Base-by-base conservation (phyloP, 257 asterid genomes). In the Penstemon newberryi region DNA sequence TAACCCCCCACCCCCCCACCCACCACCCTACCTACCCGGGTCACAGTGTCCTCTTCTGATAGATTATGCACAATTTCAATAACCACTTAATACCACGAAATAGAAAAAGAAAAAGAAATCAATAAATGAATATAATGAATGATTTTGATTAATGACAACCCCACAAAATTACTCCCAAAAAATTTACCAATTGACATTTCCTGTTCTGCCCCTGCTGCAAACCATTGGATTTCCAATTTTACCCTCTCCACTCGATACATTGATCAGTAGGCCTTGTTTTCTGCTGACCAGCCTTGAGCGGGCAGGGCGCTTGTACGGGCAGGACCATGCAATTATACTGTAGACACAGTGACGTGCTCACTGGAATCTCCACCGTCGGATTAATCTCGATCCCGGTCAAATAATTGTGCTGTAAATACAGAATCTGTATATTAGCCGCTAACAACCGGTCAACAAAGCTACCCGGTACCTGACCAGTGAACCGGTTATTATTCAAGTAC, bases 311-410 rank as follows among this genome's bases (percentile, higher is more conserved):
- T 81, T 84, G 82, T 7, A 89, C 81, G 42, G 98, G 98, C 33
- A 75, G 81, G 39, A 91, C 96, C 98, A 91, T 89, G 69, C 98
- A 91, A 70, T 91, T 93, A 50, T 93, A 93, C 83, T 93, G 97
- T 74, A 90, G 76, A 71, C 99, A 93, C 80, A 93, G 53, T 0
- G 99, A 91, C 8, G 87, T 78, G 72, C 84, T 84, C 69, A 82
- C 25, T 0, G 99, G 99, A 66, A 94, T 94, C 73, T 76, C 88
- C 13, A 82, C 95, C 79, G 90, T 76, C 72, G 97, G 96, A 62
- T 74, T 83, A 0, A 94, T 91, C 70, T 79, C 84, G 7, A 94
- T 91, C n/a, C 99, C 96, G 9, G 99, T 94, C 50, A 94, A 51
- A 47, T 77, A 94, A 52, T 94, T 94, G 44, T 94, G 99, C 80